Evolutionary conservation across 345 rosid genomes (phyloP), one percentile per base, ranked within the genome.

Genomic region (Brassica cretica): DNA sequence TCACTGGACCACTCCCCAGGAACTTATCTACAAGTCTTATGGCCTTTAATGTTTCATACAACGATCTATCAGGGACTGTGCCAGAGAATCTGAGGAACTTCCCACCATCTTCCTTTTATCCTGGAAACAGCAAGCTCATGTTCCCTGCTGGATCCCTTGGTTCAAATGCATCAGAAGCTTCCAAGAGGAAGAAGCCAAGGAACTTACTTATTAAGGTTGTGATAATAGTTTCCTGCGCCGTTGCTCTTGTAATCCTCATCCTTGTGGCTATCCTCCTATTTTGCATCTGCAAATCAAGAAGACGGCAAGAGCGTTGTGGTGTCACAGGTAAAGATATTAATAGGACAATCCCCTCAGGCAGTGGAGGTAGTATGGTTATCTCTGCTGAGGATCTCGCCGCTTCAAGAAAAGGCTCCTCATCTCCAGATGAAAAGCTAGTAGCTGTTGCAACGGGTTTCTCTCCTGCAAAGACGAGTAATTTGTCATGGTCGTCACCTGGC

Each of bases 401-500:
- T 15, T 82, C 97, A 37, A 82, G 85, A 73, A 95, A 95, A 84
- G 97, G 93, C 56, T 87, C 98, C 12, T 84, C 98, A 15, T 91
- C 98, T 83, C 93, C 99, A 19, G 90, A 86, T 76, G 94, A 89
- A 79, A 95, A 95, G 82, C 70, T 67, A 74, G 89, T 67, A 75
- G 89, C 88, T 19, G 85, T 77, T 5, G 87, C 82, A 55, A 81
- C 94, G 1, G 96, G 93, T 64, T 87, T 87, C 84, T 95, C 99
- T n/a, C 98, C 99, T 76, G 83, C 97, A 55, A 95, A 93, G 82
- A 90, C 84, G 39, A 85, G 94, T 72, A 88, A 84, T 41, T 59
- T 87, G 37, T 93, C 99, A 14, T 93, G 98, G 99, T 93, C 98
- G 99, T 92, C 98, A 21, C 98, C 98, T 1, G 94, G 82, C 78